Conservation (phyloP, 305 asterid species). For the Vinca major region DNA sequence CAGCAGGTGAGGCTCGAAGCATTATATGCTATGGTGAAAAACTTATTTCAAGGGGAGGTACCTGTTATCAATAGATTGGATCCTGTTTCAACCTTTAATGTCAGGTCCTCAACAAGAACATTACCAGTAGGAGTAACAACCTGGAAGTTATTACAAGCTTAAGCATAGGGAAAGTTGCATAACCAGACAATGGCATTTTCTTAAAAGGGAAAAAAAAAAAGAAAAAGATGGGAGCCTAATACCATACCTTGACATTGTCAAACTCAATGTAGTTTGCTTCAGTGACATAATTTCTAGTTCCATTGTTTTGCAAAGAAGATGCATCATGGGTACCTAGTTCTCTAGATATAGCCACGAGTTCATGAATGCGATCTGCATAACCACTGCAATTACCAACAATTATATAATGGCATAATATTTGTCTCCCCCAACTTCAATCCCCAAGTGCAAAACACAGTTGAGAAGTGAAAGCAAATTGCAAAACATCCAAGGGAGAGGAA, state of each 20-base stretch:
- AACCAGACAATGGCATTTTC: constrained; percentile 15
- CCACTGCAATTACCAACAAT: constrained; percentile 52
- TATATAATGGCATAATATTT: not conserved
- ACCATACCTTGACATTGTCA: constrained; percentile 73
- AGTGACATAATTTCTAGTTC: constrained; percentile 74
- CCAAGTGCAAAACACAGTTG: not conserved
- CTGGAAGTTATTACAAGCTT: constrained; percentile 34
- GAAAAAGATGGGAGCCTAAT: constrained; percentile 10
- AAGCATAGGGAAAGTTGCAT: constrained; percentile 4
- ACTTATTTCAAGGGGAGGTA: constrained; percentile 20
- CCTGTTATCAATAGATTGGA: constrained; percentile 98
- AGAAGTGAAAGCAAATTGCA: not conserved
- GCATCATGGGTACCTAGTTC: constrained; percentile 61
- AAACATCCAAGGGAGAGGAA: not conserved
- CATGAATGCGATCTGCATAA: constrained; percentile 97
- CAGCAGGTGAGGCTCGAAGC: constrained; percentile 5
- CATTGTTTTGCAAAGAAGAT: constrained; percentile 67
- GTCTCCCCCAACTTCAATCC: not conserved
- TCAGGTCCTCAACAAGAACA: constrained; percentile 84
- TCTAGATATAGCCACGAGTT: constrained; percentile 80
- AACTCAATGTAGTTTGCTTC: constrained; percentile 95
- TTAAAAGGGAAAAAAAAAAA: constrained; percentile 8
- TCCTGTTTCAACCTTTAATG: constrained; percentile 88
- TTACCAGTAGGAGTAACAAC: constrained; percentile 97
- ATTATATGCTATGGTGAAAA: constrained; percentile 4